Conservation (phyloP, 345 rosid genomes). For the Angophora floribunda region DNA sequence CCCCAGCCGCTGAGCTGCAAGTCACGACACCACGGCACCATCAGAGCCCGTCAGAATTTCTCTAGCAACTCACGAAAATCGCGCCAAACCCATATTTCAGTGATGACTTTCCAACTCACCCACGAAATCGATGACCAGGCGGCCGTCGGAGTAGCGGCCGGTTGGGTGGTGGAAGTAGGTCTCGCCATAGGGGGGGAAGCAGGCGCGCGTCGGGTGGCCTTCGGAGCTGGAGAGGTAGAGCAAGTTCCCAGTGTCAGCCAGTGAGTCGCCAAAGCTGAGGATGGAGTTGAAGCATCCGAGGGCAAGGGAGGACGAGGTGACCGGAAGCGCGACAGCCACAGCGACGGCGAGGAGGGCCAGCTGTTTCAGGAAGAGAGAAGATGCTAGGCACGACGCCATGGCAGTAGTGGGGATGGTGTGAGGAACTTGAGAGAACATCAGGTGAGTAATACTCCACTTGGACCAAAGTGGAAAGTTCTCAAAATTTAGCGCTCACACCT, state of each 20-base stretch:
- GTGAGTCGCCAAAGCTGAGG: conserved; percentile 56
- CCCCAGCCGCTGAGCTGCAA: conserved; percentile 28
- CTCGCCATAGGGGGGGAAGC: conserved; percentile 33
- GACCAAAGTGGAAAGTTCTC: too few relatives aligned
- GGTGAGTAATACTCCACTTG: too few relatives aligned
- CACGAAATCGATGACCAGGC: conserved; percentile 42
- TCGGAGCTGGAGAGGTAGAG: neutral
- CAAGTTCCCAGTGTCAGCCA: conserved; percentile 41
- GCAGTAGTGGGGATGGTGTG: too few relatives aligned
- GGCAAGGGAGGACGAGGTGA: neutral
- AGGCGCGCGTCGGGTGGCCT: conserved; percentile 4
- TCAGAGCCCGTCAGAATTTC: neutral
- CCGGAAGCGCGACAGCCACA: neutral
- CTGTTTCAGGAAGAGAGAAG: neutral
- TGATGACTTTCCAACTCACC: conserved; percentile 8
- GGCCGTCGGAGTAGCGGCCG: conserved; percentile 44
- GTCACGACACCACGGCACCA: neutral
- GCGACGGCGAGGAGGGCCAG: neutral
- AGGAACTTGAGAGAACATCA: too few relatives aligned
- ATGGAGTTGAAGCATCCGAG: conserved; percentile 10
- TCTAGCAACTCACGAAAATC: neutral
- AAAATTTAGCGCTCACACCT: too few relatives aligned
- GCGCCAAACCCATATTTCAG: neutral
- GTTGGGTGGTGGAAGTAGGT: conserved; percentile 33
- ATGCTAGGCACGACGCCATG: neutral